Evolutionary conservation across 2,329 filamentous ascomycete genomes (phyloP).

Genomic region (Fusarium torulosum): DNA sequence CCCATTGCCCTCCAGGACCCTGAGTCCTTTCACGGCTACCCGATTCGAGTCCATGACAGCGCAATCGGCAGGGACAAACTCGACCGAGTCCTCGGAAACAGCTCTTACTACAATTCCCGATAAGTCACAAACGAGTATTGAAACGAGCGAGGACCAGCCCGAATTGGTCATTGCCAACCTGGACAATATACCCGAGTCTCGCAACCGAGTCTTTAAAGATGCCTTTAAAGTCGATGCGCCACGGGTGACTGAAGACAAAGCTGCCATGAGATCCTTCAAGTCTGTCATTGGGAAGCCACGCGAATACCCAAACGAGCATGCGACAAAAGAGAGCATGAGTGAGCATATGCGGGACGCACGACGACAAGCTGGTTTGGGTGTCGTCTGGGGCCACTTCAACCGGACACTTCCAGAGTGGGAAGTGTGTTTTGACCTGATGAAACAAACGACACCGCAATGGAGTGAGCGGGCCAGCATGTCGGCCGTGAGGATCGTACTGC

Average conservation of each 20-base stretch:
- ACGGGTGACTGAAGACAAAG: conserved; percentile 31
- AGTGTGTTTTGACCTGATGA: conserved; percentile 55
- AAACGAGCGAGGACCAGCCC: conserved; percentile 6
- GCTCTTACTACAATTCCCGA: conserved; percentile 1
- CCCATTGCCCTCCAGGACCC: conserved; percentile 36
- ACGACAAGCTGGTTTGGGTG: conserved; percentile 55
- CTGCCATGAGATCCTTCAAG: conserved; percentile 41
- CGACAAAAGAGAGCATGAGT: conserved; percentile 42
- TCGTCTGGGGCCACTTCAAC: conserved; percentile 49
- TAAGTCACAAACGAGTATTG: conserved; percentile 5
- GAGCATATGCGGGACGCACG: conserved; percentile 45
- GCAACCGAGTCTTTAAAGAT: conserved; percentile 49
- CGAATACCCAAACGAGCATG: conserved; percentile 47
- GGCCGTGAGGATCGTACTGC: conserved; percentile 54
- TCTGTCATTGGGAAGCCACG: conserved; percentile 48
- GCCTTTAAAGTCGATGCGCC: conserved; percentile 47
- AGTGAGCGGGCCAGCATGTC: conserved; percentile 52
- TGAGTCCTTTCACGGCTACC: conserved; percentile 19
- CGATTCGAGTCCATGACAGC: conserved; percentile 42
- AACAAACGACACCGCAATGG: conserved; percentile 52
- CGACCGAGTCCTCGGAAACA: conserved; percentile 8
- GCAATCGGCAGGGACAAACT: conserved; percentile 3
- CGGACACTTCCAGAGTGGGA: conserved; percentile 56
- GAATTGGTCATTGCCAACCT: conserved; percentile 28
- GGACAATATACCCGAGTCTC: conserved; percentile 35